phyloP scores from a whole-genome alignment of 2,329 filamentous ascomycete genomes.

The Whalleya microplaca region DNA sequence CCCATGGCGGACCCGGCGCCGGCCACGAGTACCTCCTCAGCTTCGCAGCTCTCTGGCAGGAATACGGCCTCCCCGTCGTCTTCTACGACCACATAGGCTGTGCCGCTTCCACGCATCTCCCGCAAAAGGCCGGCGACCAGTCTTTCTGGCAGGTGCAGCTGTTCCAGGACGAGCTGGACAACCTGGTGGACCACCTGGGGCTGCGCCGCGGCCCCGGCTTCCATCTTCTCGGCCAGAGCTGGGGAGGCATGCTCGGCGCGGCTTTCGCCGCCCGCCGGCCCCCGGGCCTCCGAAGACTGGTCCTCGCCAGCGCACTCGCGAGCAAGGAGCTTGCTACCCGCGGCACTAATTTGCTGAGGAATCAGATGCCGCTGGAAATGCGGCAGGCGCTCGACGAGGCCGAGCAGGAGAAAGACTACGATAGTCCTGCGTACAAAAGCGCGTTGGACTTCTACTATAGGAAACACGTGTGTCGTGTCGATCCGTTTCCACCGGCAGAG shows the following conservation, averaged over 20 bases:
- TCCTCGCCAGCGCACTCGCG: slow-evolving; percentile 21
- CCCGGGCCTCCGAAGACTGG: slow-evolving; percentile 12
- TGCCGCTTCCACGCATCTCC: slow-evolving; percentile 24
- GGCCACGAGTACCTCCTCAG: slow-evolving; percentile 25
- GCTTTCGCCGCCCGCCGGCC: slow-evolving; percentile 22
- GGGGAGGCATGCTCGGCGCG: slow-evolving; percentile 23
- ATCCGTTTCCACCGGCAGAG: slow-evolving; percentile 19
- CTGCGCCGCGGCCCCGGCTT: slow-evolving; percentile 17
- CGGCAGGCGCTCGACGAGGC: slow-evolving; percentile 13
- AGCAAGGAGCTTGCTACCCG: slow-evolving; percentile 10
- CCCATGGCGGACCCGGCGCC: slow-evolving; percentile 24
- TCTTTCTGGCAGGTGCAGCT: slow-evolving; percentile 19
- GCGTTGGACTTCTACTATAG: slow-evolving; percentile 11
- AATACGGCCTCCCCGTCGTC: slow-evolving; percentile 19
- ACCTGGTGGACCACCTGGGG: slow-evolving; percentile 16
- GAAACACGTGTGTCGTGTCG: slow-evolving; percentile 21
- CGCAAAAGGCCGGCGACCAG: slow-evolving; percentile 14
- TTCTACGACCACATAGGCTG: slow-evolving; percentile 30
- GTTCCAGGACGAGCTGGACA: slow-evolving; percentile 25
- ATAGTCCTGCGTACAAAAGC: slow-evolving; percentile 16
- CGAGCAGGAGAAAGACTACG: slow-evolving; percentile 17
- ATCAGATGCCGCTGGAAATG: slow-evolving; percentile 16
- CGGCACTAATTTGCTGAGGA: slow-evolving; percentile 4
- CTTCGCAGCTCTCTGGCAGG: slow-evolving; percentile 4
- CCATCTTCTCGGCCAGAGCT: slow-evolving; percentile 26